These are phyloP conservation scores for Vaccinium darrowii DNA, from an alignment of 148 eudicot genomes.

Conservation along the genomic window DNA sequence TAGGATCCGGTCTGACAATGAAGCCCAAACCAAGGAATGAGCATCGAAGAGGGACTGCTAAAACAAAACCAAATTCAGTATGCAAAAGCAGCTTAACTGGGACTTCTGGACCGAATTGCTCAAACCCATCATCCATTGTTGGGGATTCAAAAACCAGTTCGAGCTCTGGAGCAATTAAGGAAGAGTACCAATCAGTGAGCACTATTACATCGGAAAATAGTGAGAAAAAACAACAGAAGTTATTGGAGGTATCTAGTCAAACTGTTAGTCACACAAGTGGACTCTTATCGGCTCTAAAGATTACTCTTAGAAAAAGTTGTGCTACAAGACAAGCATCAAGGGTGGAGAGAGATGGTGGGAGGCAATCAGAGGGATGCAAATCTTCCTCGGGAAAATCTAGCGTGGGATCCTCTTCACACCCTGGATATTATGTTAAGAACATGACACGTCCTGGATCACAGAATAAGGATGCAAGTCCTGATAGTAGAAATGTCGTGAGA, in stretches of 20 bases:
- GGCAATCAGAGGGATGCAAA: conserved; percentile 38
- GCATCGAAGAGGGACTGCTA: conserved; percentile 15
- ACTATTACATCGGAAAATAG: conserved; percentile 36
- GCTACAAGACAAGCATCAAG: conserved; percentile 54
- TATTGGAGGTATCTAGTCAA: conserved; percentile 33
- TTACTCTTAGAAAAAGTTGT: conserved; percentile 49
- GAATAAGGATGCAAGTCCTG: conserved; percentile 28
- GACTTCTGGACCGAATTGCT: conserved; percentile 9
- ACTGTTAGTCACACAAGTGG: conserved; percentile 30
- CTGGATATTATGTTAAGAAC: conserved; percentile 25
- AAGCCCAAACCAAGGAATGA: conserved; percentile 17
- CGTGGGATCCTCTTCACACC: conserved; percentile 48
- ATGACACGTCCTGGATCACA: conserved; percentile 11
- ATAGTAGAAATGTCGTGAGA: conserved; percentile 25
- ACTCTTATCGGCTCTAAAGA: conserved; percentile 39
- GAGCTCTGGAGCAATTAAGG: conserved; percentile 20
- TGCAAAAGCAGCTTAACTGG: conserved; percentile 27
- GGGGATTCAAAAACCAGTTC: conserved; percentile 20
- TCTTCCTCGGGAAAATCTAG: conserved; percentile 63
- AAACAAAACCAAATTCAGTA: conserved; percentile 21
- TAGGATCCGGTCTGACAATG: conserved; percentile 19
- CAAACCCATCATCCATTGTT: conserved; percentile 12
- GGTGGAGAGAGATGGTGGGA: conserved; percentile 30
- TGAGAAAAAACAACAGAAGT: conserved; percentile 28
- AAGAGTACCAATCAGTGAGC: conserved; percentile 31